phyloP scores from a whole-genome alignment of 129 eudicot species.

The Oenanthe sinensis region DNA sequence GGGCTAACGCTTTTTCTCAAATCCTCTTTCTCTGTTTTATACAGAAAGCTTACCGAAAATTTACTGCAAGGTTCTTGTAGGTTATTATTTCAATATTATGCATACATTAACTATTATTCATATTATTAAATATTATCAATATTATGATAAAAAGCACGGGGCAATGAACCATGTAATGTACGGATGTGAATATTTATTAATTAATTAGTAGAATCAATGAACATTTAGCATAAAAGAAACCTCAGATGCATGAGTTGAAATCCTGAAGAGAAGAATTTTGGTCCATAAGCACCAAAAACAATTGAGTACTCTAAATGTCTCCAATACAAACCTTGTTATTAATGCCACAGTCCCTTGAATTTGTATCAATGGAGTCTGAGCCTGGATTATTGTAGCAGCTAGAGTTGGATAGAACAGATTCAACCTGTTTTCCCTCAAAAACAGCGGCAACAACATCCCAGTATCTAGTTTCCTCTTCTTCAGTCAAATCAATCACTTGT shows the following conservation, averaged over 20 bases:
- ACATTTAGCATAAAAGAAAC: background rate
- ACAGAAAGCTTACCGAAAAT: background rate
- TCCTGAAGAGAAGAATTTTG: background rate
- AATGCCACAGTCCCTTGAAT: slow-evolving; percentile 54
- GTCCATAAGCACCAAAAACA: background rate
- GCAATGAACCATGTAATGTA: background rate
- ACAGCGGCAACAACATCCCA: slow-evolving; percentile 83
- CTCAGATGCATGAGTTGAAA: background rate
- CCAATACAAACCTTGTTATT: slow-evolving; percentile 61
- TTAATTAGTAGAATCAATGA: background rate
- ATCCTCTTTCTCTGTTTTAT: background rate
- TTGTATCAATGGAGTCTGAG: slow-evolving; percentile 23
- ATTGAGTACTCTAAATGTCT: background rate
- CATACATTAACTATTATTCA: too few species aligned
- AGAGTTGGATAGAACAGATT: slow-evolving; percentile 29
- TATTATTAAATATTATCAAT: too few species aligned
- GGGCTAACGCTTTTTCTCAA: background rate
- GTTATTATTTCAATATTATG: background rate
- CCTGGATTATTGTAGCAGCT: slow-evolving; percentile 27
- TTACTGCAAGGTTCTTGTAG: background rate
- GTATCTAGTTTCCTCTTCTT: slow-evolving; percentile 68
- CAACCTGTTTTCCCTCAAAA: slow-evolving; percentile 63
- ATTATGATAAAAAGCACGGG: background rate
- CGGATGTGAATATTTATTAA: background rate
- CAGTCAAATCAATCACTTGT: slow-evolving; percentile 78